These are phyloP conservation scores for Lolium multiflorum DNA, from an alignment of 176 grass and related monocot species.

Conservation along the genomic window DNA sequence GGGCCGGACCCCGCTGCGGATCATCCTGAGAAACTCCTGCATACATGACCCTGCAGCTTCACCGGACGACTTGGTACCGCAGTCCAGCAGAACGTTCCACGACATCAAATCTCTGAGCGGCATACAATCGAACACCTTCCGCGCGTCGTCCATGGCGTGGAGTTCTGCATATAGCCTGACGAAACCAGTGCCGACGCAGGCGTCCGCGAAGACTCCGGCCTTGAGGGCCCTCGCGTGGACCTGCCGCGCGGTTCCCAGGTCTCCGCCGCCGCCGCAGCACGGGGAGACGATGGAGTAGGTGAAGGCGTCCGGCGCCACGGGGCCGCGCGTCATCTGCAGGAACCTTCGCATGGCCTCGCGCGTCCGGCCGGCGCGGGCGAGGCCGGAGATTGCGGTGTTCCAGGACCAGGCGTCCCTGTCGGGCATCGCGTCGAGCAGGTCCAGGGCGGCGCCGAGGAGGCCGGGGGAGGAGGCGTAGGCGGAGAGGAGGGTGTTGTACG, in stretches of 20 bases:
- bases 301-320: slow-evolving; percentile 9
- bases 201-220: neutral
- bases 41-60: slow-evolving; percentile 43
- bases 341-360: neutral
- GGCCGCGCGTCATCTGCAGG: neutral
- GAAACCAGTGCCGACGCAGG: neutral
- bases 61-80: slow-evolving; percentile 43
- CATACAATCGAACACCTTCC: slow-evolving; percentile 50
- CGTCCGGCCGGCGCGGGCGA: neutral
- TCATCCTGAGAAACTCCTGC: slow-evolving; percentile 47
- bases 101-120: slow-evolving; percentile 47
- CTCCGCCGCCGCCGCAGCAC: neutral
- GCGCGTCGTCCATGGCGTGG: slow-evolving; percentile 41
- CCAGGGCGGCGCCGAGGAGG: neutral
- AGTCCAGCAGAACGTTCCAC: slow-evolving; percentile 59
- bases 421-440: neutral
- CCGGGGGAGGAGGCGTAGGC: neutral
- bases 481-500: slow-evolving; percentile 17
- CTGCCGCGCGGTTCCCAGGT: neutral
- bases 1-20: slow-evolving; percentile 35
- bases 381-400: slow-evolving; percentile 20
- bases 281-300: slow-evolving; percentile 21
- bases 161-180: slow-evolving; percentile 51
- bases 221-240: slow-evolving; percentile 9
- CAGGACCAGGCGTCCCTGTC: slow-evolving; percentile 10